These are phyloP conservation scores for Uronychia setigera DNA, from an alignment of 73 alveolate genomes.

Conservation along the genomic window DNA sequence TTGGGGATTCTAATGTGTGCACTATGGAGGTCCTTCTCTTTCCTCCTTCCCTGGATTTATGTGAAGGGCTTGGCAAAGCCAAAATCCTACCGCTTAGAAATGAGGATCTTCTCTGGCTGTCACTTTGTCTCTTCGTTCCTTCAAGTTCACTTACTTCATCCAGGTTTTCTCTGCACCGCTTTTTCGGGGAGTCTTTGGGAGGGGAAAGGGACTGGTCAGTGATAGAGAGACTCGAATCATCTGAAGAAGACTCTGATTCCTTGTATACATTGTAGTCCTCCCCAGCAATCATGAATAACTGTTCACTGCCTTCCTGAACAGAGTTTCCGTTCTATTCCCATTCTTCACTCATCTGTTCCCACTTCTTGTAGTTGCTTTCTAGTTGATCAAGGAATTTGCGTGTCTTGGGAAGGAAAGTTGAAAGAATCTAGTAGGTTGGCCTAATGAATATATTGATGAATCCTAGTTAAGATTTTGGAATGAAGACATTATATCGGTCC, in stretches of 20 bases:
- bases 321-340: conserved; percentile 61
- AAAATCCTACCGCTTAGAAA: background rate
- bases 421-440: conserved; percentile 61
- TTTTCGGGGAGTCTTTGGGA: background rate
- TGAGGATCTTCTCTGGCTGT: background rate
- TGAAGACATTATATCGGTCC: conserved; percentile 62
- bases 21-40: no score
- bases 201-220: no score
- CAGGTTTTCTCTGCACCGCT: background rate
- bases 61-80: no score
- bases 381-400: conserved; percentile 35
- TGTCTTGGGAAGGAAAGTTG: conserved; percentile 58
- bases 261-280: background rate
- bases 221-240: background rate
- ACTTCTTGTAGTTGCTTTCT: conserved; percentile 47
- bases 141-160: background rate
- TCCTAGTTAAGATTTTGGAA: conserved; percentile 74
- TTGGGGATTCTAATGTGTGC: no score
- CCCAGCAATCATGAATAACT: background rate
- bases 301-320: conserved; percentile 10
- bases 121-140: background rate
- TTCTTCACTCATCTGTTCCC: conserved; percentile 65
- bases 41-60: no score
- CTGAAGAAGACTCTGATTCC: background rate
- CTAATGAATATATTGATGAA: conserved; percentile 63